A percentile compares a stretch with the other conserved stretches of the same genome.
phyloP scores from a whole-genome alignment of 169 alveolate genomes.

The Plasmodium chabaudi region DNA sequence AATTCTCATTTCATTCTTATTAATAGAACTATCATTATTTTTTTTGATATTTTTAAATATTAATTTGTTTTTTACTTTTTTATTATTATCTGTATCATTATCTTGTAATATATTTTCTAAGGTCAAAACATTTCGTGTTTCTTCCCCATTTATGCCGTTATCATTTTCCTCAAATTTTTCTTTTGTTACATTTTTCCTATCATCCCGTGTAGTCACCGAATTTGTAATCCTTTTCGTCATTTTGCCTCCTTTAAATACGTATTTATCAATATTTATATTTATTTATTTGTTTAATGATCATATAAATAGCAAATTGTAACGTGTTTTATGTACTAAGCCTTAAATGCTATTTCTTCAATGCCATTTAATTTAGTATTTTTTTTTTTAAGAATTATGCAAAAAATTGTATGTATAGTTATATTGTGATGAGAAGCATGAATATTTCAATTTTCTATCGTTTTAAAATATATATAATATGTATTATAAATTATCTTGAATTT shows the following conservation, averaged over 20 bases:
- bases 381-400: too few species aligned
- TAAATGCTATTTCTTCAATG: too few species aligned
- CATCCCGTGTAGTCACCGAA: not conserved
- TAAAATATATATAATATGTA: too few species aligned
- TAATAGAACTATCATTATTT: slow-evolving; percentile 11
- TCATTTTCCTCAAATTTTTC: not conserved
- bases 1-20: slow-evolving; percentile 78
- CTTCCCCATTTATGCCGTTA: slow-evolving; percentile 2
- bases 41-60: slow-evolving; percentile 25
- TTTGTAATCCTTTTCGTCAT: slow-evolving; percentile 39
- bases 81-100: slow-evolving; percentile 26
- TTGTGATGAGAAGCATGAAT: too few species aligned
- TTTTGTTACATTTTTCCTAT: not conserved
- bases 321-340: too few species aligned
- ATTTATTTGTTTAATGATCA: too few species aligned
- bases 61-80: slow-evolving; percentile 43
- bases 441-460: too few species aligned
- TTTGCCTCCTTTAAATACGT: not conserved
- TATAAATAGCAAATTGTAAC: too few species aligned
- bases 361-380: too few species aligned
- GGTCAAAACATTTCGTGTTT: slow-evolving; percentile 45
- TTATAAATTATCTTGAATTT: too few species aligned
- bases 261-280: too few species aligned
- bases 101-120: slow-evolving; percentile 35
- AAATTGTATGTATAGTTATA: too few species aligned